Conservation (phyloP, 352 stramenopile genomes). For the Saprolegnia diclina region DNA sequence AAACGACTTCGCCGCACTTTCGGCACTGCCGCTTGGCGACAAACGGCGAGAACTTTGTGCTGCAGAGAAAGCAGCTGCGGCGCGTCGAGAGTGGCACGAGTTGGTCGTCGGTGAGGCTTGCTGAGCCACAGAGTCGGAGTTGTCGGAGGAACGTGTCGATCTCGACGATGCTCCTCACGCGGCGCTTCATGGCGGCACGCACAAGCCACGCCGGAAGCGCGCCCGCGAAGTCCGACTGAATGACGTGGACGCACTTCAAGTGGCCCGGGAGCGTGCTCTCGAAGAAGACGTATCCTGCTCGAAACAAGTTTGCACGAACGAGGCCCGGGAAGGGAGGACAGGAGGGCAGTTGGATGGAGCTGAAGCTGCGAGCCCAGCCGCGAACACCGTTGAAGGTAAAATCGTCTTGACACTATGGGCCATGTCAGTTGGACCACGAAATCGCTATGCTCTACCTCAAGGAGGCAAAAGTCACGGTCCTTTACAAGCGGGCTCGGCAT, state of each 20-base stretch:
- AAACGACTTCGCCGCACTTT: constrained; percentile 22
- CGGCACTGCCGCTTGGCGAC: constrained; percentile 7
- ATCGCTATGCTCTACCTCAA: constrained; percentile 28
- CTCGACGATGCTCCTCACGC: background rate
- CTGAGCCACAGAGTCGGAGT: background rate
- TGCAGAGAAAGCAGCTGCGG: constrained; percentile 23
- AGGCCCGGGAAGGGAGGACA: constrained; percentile 53
- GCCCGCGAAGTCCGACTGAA: constrained; percentile 11
- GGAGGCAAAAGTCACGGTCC: constrained; percentile 75
- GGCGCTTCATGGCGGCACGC: constrained; percentile 16
- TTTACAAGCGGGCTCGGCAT: constrained; percentile 66
- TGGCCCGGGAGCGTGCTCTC: constrained; percentile 29
- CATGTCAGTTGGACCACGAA: background rate
- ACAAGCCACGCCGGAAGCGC: constrained; percentile 8
- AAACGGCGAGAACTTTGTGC: background rate
- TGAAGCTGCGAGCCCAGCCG: constrained; percentile 50
- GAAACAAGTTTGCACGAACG: constrained; percentile 70
- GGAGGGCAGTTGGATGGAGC: constrained; percentile 53
- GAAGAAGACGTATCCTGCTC: constrained; percentile 72
- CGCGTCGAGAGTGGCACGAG: constrained; percentile 11
- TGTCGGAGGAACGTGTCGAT: constrained; percentile 8
- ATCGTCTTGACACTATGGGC: constrained; percentile 67
- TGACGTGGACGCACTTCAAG: background rate
- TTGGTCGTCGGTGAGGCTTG: constrained; percentile 1
- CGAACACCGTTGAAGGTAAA: constrained; percentile 53